phyloP scores from a whole-genome alignment of 805 yeast genomes.

The Groenewaldozyma tartarivorans region DNA sequence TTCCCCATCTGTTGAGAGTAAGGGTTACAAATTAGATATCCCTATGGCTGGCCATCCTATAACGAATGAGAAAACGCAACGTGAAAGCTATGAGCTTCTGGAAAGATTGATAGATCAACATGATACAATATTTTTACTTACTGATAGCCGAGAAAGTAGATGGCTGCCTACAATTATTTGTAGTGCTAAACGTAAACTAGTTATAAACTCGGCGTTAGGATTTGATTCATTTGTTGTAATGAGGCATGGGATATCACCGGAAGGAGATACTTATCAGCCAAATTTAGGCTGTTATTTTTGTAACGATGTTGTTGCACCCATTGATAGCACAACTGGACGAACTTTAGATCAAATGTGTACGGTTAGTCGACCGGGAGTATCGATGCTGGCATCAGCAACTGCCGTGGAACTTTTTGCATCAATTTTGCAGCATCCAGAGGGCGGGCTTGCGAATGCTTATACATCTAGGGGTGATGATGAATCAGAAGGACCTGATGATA shows the following conservation, averaged over 20 bases:
- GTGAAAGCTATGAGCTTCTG: conserved; percentile 43
- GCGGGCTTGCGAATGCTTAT: conserved; percentile 35
- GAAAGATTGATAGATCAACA: conserved; percentile 48
- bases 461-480: conserved; percentile 12
- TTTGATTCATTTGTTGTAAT: conserved; percentile 89
- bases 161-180: conserved; percentile 95
- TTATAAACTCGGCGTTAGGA: conserved; percentile 89
- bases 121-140: conserved; percentile 70
- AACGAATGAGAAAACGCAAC: conserved; percentile 43
- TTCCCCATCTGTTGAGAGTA: conserved; percentile 65
- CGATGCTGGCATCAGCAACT: conserved; percentile 66
- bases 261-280: conserved; percentile 16
- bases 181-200: conserved; percentile 54
- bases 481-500: conserved; percentile 15
- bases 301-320: conserved; percentile 90
- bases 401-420: conserved; percentile 80
- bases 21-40: conserved; percentile 60
- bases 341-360: conserved; percentile 98
- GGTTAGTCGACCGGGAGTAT: conserved; percentile 94
- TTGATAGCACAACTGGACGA: conserved; percentile 60
- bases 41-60: conserved; percentile 96
- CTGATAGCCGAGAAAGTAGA: conserved; percentile 93
- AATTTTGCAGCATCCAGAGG: conserved; percentile 54
- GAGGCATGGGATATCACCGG: conserved; percentile 66
- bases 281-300: conserved; percentile 91